Base-by-base conservation (phyloP, 805 yeast genomes). In the Metschnikowia continentalis region DNA sequence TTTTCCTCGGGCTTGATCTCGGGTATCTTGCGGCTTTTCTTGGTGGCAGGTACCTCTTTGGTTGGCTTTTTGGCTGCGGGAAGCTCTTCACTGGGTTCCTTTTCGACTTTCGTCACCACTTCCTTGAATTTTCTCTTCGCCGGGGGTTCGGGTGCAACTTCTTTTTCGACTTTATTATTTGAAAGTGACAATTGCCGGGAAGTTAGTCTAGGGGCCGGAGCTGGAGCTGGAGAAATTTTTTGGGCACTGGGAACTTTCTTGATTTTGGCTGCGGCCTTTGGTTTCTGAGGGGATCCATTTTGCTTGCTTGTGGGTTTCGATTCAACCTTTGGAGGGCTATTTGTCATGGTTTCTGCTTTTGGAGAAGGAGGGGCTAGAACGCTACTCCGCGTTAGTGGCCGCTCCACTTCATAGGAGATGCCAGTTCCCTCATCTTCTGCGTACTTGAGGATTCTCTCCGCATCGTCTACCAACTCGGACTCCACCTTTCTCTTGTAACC, bases 401-500 rank as follows among this genome's bases (percentile, higher is more conserved):
- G 35, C 4, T 51, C 51, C 17, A 44, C 46, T 7, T 64, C 68
- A 40, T 61, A 62, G 2, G 65, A 56, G 5, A 62, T 41, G 2
- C 61, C 57, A 3, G 64, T 65, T 1, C 66, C 69, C 33, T 49
- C 54, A 0, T 50, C 22, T 20, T 74, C 78, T 30, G 86, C 76
- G 42, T 83, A 81, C 15, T 69, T 71, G 5, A 79, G 53, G 30
- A 85, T 82, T 39, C 64, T 55, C 43, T 77, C 81, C 1, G 88
- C 71, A 66, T 90, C 97, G 33, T 75, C 76, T 0, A 83, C 64
- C 33, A 81, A 70, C 59, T 84, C 97, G 52, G 77, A 73, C 56
- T 91, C 97, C 1, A 86, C 66, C 50, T 75, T 77, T 55, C 78
- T 77, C 56, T 77, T 80, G 84, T 84, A 81, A 1, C 80, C 80